Percentiles rank a stretch among this genome's conserved stretches.
phyloP scores from a whole-genome alignment of 2,329 filamentous ascomycete genomes.

The Cucurbitaria berberidis region DNA sequence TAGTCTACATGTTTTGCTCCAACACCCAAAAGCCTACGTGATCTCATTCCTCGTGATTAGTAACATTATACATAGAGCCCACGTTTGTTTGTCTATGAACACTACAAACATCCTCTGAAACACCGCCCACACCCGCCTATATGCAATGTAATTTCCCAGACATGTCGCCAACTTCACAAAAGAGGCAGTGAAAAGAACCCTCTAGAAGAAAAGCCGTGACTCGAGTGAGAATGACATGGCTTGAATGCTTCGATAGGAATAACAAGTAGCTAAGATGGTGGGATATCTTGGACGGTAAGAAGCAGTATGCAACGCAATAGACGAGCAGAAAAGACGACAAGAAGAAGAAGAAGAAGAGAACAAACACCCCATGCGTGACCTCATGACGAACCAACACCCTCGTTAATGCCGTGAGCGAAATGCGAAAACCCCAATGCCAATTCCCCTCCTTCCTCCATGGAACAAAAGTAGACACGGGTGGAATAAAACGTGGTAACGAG shows the following conservation, averaged over 20 bases:
- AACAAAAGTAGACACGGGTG: not conserved
- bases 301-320: not conserved
- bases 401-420: not conserved
- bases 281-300: slow-evolving; percentile 15
- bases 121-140: too few species aligned
- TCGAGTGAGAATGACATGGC: not conserved
- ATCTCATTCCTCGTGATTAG: too few species aligned
- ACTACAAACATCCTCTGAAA: too few species aligned
- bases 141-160: too few species aligned
- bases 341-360: not conserved
- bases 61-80: too few species aligned
- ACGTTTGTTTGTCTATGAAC: not conserved
- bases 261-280: slow-evolving; percentile 1
- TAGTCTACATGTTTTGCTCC: too few species aligned
- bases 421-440: not conserved
- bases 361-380: not conserved
- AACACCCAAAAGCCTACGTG: too few species aligned
- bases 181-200: not conserved
- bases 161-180: not conserved
- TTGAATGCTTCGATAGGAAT: not conserved
- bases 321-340: not conserved
- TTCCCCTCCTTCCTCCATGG: not conserved
- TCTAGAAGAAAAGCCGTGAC: too few species aligned
- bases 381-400: not conserved
- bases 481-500: not conserved